Base-by-base conservation (phyloP, 441 rosid species). In the Biscutella auriculata region DNA sequence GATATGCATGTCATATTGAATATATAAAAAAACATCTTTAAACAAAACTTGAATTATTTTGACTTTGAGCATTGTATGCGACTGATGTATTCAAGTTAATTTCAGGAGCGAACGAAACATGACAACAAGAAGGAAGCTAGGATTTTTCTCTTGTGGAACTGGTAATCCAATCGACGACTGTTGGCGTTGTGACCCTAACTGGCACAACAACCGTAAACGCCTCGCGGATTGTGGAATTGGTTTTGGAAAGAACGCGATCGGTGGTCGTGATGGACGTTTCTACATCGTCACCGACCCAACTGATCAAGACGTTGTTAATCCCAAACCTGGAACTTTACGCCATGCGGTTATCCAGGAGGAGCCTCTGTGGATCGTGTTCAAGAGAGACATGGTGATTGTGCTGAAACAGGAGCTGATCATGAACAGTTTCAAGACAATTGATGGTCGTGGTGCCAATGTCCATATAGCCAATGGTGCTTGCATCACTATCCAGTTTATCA, bases 351-450 rank as follows among this genome's bases (percentile, higher is more conserved):
- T 91, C 72, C 96, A 91, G 68, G 89, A 83, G 3, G 65, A 60
- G 62, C 95, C 97, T 21, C 72, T 88, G 17, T 88, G 97, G 97
- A 87, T 91, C 13, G 85, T 91, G 62, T 91, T 91, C 79, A 72
- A 83, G 63, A 82, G 94, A 56, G 95, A 87, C 66, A 91, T 91
- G 97, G 96, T 87, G 43, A 91, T 91, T 14, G 70, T 57, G 58
- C 60, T 91, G 73, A 91, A 88, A 70, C 80, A 91, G 71, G 96
- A 91, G 63, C 75, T 91, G 63, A 77, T 91, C 43, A 60, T 91
- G 79, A 91, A 88, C 71, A 88, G 98, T 77, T 85, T 83, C 74
- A 88, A 91, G 80, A 91, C 97, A 32, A 91, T 91, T 19, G 97
- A 91, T 62, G 97, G 80, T 6, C 92, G 97, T 27, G 96, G 97